Conservation (phyloP, 163 green algal genomes). For the Prototheca wickerhamii region DNA sequence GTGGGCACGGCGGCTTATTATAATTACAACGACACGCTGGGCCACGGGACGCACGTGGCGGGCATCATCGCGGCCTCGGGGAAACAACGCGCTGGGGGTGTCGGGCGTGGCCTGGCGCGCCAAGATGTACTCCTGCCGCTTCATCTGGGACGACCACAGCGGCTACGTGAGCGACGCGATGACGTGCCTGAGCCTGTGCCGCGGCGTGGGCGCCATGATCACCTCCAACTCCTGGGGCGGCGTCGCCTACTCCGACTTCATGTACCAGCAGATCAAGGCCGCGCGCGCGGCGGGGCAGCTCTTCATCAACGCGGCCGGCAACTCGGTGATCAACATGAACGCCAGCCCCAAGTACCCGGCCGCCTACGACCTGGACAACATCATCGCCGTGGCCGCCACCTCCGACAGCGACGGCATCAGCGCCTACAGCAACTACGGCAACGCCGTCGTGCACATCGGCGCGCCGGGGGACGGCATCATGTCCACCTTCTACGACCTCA, state of each 20-base stretch:
- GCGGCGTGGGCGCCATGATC: constrained; percentile 39
- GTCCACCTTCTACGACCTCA: constrained; percentile 26
- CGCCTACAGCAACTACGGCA: constrained; percentile 37
- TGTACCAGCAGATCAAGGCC: constrained; percentile 25
- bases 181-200: constrained; percentile 46
- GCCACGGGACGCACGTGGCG: constrained; percentile 38
- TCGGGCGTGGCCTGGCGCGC: constrained; percentile 23
- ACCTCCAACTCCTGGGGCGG: constrained; percentile 56
- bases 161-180: constrained; percentile 57
- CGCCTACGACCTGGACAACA: constrained; percentile 26
- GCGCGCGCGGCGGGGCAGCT: constrained; percentile 37
- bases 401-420: constrained; percentile 18
- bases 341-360: constrained; percentile 33
- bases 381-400: constrained; percentile 42
- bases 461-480: constrained; percentile 51
- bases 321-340: constrained; percentile 44
- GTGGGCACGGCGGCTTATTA: constrained; percentile 21
- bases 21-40: constrained; percentile 33
- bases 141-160: constrained; percentile 13
- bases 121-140: constrained; percentile 18
- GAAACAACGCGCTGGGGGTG: constrained; percentile 34
- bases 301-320: constrained; percentile 54
- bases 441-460: constrained; percentile 26
- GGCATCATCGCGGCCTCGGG: constrained; percentile 21
- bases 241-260: constrained; percentile 17